Base-by-base conservation (phyloP, 176 grass and related monocot species). In the Zizania latifolia region DNA sequence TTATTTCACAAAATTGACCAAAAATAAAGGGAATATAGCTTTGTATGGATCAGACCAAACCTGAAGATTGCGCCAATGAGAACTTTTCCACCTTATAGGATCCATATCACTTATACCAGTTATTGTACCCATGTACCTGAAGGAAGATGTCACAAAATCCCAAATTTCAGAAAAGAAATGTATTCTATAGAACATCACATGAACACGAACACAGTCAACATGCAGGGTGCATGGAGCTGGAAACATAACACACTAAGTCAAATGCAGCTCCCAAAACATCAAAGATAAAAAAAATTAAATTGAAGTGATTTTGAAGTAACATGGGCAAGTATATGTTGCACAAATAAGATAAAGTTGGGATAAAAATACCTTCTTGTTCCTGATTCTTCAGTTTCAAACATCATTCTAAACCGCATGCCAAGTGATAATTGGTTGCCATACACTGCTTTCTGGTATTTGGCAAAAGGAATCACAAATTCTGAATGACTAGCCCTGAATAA, bases 371-470 rank as follows among this genome's bases (percentile, higher is more conserved):
- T 94, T 86, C 88, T 86, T 43, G 85, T 90, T 84, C 85, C 85
- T 70, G 88, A 88, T 67, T 91, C 88, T 78, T 94, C 92, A 56
- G 82, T 94, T 86, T 94, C 92, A 86, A 94, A 94, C 92, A 90
- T 77, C 92, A 94, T 91, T 45, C 92, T 75, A 51, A 94, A 94
- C 58, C 92, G 79, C 92, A 94, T 94, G n/a, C 92, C 92, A 50
- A 91, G 79, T 55, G 86, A 91, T 71, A 94, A 68, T 74, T 91
- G 92, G 53, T 83, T 88, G 69, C 78, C 62, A 67, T 81, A 94
- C 10, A 89, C 65, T 78, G 85, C 85, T 67, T 91, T 94, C 60
- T 91, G 85, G 68, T 91, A 91, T 75, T 94, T 91, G 53, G 78
- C 82, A 80, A 94, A 91, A 83, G 92, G 92, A 85, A 94, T 84